phyloP scores from a whole-genome alignment of 202 grass and related monocot genomes.

The Hordeum pubiflorum region DNA sequence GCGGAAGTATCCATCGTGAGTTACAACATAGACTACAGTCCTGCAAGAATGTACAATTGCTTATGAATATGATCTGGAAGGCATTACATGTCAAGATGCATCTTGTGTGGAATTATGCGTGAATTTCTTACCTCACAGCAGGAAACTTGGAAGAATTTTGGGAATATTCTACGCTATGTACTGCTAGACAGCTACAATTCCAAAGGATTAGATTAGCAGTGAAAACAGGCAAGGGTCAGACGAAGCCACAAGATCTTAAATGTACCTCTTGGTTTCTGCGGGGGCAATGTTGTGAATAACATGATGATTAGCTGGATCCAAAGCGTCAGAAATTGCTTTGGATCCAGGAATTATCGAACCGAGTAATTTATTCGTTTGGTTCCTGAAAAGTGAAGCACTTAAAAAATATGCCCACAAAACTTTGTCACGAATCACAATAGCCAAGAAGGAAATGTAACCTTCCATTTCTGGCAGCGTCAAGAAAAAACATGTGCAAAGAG shows the following conservation, averaged over 20 bases:
- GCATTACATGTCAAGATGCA: not conserved
- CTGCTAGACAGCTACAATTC: conserved; percentile 50
- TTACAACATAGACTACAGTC: conserved; percentile 53
- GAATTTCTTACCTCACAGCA: conserved; percentile 48
- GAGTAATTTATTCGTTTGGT: conserved; percentile 52
- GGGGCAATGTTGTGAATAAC: conserved; percentile 75
- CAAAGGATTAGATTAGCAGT: conserved; percentile 26
- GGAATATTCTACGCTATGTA: conserved; percentile 49
- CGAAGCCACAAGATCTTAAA: conserved; percentile 1
- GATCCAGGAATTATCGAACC: conserved; percentile 73
- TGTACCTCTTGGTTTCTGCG: conserved; percentile 64
- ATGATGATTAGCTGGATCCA: conserved; percentile 89
- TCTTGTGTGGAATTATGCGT: not conserved
- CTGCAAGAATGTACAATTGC: conserved; percentile 27
- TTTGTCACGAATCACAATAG: not conserved
- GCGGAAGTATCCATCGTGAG: conserved; percentile 69
- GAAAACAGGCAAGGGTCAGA: not conserved
- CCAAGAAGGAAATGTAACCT: conserved; percentile 34
- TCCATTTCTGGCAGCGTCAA: conserved; percentile 64
- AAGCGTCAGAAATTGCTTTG: conserved; percentile 57
- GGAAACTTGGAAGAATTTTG: conserved; percentile 57
- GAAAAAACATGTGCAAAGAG: conserved; percentile 89
- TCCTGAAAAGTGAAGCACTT: conserved; percentile 42
- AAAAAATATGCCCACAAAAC: conserved; percentile 19
- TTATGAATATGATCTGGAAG: not conserved